Evolutionary conservation across 495 filamentous ascomycete species (phyloP).

Genomic region (Aspergillus homomorphus): DNA sequence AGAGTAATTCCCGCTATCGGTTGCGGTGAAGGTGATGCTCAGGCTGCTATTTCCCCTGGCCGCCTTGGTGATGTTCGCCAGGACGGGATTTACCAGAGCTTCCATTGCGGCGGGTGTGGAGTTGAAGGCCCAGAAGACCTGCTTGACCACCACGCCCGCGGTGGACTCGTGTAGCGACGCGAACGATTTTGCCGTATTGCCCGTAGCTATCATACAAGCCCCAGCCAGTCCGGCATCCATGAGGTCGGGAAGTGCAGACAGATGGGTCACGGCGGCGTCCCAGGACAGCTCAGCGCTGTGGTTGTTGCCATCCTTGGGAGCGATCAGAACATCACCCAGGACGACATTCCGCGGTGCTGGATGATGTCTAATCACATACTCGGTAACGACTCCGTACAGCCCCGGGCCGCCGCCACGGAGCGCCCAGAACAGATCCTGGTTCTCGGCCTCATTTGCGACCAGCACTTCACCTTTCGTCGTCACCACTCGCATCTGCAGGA

Average conservation of each 20-base stretch:
- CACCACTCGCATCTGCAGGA: constrained; percentile 51
- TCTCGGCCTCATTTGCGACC: constrained; percentile 42
- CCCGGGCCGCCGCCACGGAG: constrained; percentile 30
- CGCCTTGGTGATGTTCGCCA: neutral
- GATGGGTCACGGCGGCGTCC: constrained; percentile 38
- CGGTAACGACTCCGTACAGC: constrained; percentile 38
- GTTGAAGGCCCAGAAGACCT: constrained; percentile 6
- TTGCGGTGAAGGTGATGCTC: neutral
- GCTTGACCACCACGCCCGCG: neutral
- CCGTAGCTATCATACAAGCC: constrained; percentile 4
- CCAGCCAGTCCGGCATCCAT: constrained; percentile 22
- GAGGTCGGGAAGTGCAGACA: constrained; percentile 39
- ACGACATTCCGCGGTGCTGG: constrained; percentile 33
- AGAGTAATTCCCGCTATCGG: constrained; percentile 9
- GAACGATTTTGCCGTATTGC: neutral
- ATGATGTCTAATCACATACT: constrained; percentile 35
- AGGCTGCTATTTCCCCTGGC: constrained; percentile 3
- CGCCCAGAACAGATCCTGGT: constrained; percentile 55
- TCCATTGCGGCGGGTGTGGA: constrained; percentile 11
- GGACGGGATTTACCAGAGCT: constrained; percentile 5
- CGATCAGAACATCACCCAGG: constrained; percentile 23
- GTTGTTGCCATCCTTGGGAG: constrained; percentile 28
- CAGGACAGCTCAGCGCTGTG: constrained; percentile 36
- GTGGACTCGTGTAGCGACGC: neutral
- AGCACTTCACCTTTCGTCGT: constrained; percentile 45